These are phyloP conservation scores for Suillus subalutaceus DNA, from an alignment of 768 basidiomycete species.

Conservation along the genomic window DNA sequence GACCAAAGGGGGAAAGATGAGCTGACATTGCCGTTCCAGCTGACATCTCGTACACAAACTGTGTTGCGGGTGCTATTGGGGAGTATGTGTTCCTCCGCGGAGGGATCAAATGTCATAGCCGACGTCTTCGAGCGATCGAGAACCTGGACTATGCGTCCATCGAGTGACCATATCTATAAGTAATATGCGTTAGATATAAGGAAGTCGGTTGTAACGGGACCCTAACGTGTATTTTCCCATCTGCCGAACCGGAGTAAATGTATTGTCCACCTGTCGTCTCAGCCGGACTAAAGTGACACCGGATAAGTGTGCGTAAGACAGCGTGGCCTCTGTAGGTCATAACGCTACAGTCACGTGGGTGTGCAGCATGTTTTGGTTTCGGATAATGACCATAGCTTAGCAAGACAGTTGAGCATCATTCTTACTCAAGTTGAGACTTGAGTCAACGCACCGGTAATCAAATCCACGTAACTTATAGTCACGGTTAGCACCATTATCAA, in stretches of 20 bases:
- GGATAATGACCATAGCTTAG: constrained; percentile 67
- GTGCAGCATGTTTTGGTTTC: constrained; percentile 60
- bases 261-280: constrained; percentile 93
- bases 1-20: too few relatives aligned
- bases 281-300: constrained; percentile 93
- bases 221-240: constrained; percentile 82
- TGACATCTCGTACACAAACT: constrained; percentile 87
- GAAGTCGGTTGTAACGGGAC: constrained; percentile 10
- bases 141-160: constrained; percentile 82
- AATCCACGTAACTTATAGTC: constrained; percentile 62
- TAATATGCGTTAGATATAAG: constrained; percentile 8
- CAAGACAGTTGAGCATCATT: constrained; percentile 16
- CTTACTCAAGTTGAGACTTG: neutral
- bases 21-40: constrained; percentile 74
- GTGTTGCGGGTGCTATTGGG: constrained; percentile 27
- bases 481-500: constrained; percentile 51
- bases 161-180: constrained; percentile 89
- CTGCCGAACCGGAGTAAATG: constrained; percentile 90
- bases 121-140: constrained; percentile 78
- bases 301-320: constrained; percentile 88
- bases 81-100: constrained; percentile 52
- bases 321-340: constrained; percentile 95
- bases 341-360: constrained; percentile 90
- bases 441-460: constrained; percentile 76
- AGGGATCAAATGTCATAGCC: constrained; percentile 75